phyloP scores from a whole-genome alignment of 2,329 filamentous ascomycete species.

The Metarhizium album region DNA sequence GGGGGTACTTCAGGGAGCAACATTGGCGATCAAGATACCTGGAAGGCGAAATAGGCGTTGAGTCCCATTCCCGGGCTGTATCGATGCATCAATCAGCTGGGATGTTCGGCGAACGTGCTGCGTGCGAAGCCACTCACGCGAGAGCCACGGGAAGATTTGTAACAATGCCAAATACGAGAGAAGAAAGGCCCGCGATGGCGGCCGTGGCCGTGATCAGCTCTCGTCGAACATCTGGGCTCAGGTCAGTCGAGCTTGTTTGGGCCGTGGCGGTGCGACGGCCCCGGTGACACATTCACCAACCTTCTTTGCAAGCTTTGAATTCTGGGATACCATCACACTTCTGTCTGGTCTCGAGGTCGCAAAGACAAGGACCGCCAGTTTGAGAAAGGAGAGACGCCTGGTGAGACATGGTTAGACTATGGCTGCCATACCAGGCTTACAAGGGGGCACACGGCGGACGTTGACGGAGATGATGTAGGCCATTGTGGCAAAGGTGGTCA shows the following conservation, averaged over 20 bases:
- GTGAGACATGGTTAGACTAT: not conserved
- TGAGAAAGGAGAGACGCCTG: constrained; percentile 60
- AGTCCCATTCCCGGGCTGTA: constrained; percentile 54
- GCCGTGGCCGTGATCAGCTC: constrained; percentile 77
- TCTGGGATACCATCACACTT: constrained; percentile 37
- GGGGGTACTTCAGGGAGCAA: not conserved
- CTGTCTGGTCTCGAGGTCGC: constrained; percentile 32
- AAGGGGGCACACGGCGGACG: constrained; percentile 26
- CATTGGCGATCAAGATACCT: constrained; percentile 19
- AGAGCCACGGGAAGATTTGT: constrained; percentile 60
- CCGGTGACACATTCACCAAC: constrained; percentile 15
- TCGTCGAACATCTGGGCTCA: constrained; percentile 46
- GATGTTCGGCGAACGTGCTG: not conserved
- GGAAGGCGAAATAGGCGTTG: constrained; percentile 58
- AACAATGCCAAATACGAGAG: constrained; percentile 67
- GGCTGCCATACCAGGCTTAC: not conserved
- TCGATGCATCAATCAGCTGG: constrained; percentile 7
- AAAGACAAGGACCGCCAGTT: constrained; percentile 67
- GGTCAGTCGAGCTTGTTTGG: constrained; percentile 4
- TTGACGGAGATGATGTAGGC: constrained; percentile 75
- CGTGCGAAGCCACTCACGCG: constrained; percentile 17
- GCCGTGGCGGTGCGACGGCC: not conserved
- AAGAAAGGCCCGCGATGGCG: constrained; percentile 65
- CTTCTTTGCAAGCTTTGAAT: constrained; percentile 36
- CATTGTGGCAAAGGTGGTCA: constrained; percentile 75